Evolutionary conservation across 345 rosid genomes (phyloP).

Genomic region (Turnera subulata): DNA sequence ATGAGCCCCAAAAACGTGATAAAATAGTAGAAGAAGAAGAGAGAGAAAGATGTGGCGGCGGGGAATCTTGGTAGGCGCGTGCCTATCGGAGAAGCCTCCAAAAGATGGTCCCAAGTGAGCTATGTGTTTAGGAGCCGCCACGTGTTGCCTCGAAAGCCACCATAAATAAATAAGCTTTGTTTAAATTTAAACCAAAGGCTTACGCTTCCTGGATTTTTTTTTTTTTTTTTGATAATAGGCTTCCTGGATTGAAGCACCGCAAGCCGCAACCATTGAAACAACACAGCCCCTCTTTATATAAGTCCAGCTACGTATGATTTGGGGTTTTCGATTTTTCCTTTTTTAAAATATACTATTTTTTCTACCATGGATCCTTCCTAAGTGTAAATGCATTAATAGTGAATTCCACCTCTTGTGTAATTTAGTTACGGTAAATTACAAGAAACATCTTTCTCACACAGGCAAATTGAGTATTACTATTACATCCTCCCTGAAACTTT

Average conservation of each 20-base stretch:
- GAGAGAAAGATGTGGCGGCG: conserved; percentile 36
- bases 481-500: too few species aligned
- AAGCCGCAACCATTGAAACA: conserved; percentile 49
- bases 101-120: conserved; percentile 25
- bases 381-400: too few species aligned
- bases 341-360: too few species aligned
- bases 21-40: conserved; percentile 1
- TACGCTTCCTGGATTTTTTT: conserved; percentile 20
- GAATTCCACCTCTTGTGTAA: too few species aligned
- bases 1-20: conserved; percentile 25
- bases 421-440: too few species aligned
- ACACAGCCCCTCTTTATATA: background rate
- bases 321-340: too few species aligned
- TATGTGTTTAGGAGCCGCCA: conserved; percentile 21
- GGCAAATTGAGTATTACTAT: too few species aligned
- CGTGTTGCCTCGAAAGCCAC: conserved; percentile 11
- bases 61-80: conserved; percentile 46
- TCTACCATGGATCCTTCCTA: too few species aligned
- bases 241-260: conserved; percentile 30
- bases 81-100: conserved; percentile 30
- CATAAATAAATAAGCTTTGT: background rate
- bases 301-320: conserved; percentile 12
- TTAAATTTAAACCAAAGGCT: background rate
- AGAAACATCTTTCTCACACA: too few species aligned
- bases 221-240: too few species aligned